Base-by-base conservation (phyloP, 139 green algal species). In the Chlorella sp. region DNA sequence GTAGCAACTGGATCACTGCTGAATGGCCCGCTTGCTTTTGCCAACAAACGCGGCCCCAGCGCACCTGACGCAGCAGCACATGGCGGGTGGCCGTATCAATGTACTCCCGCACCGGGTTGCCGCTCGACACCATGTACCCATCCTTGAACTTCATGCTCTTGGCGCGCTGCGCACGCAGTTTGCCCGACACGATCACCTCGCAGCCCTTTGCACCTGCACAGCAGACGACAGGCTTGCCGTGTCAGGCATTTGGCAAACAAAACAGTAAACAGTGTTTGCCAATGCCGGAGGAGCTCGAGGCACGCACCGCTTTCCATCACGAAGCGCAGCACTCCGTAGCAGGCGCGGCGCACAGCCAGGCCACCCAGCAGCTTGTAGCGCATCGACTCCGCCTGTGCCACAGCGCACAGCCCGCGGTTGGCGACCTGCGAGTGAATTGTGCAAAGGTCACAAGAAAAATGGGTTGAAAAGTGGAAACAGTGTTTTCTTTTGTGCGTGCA, bases 111-210 rank as follows among this genome's bases (percentile, higher is more conserved):
- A 92, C 88, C 13, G 97, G 97, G 84, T 98, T 83, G 76, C 98
- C 98, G 38, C 93, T 95, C 36, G 95, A 97, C 78, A 98, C 94
- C 96, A 98, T 98, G 91, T 97, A 98, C 25, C 96, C 96, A 82
- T 98, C 96, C 93, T 98, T 98, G 96, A 99, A 99, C 95, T 99
- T 99, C 98, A 99, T 99, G 86, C 88, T 87, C 96, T 99, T 99
- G 88, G 97, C 98, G 93, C 98, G 95, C 89, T 96, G 92, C 15
- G 97, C 98, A 26, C 98, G 93, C 39, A 99, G 92, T 94, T 99
- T 99, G 90, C 98, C 98, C 39, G 91, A 96, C 34, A 99, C 98
- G 87, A 99, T 98, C 51, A 99, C 97, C 93, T 99, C 98, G 91
- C 96, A 99, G 74, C 98, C 98, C 95, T 99, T 99, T 84, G 98